Conservation (phyloP, 176 grass and related monocot genomes). For the Bonia amplexicaulis region DNA sequence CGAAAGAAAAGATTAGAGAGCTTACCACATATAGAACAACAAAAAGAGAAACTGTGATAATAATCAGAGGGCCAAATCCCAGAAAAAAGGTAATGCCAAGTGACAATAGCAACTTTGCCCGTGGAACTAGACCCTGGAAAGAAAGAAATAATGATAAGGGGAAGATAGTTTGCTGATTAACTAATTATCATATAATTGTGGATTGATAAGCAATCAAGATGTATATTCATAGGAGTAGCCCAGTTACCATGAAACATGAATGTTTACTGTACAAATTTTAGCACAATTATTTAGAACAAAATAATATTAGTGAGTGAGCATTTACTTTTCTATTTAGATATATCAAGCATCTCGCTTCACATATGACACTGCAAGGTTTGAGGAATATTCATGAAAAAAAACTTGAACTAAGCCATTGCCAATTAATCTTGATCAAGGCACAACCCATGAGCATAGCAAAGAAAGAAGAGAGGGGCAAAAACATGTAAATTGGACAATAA, state of each 20-base stretch:
- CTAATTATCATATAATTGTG: neutral
- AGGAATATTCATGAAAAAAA: neutral
- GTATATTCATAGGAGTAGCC: neutral
- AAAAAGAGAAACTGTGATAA: conserved; percentile 60
- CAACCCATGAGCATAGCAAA: neutral
- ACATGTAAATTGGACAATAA: neutral
- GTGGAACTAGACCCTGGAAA: conserved; percentile 79
- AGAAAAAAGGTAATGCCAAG: conserved; percentile 86
- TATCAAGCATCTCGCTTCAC: neutral
- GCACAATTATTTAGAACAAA: neutral
- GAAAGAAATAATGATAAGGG: neutral
- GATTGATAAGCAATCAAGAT: neutral
- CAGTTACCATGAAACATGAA: neutral
- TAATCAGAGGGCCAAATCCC: conserved; percentile 79
- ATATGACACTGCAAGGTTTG: neutral
- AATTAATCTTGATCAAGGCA: neutral
- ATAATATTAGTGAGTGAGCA: neutral
- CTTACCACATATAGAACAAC: conserved; percentile 77
- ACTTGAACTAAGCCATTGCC: neutral
- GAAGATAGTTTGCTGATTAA: neutral
- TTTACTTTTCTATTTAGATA: neutral
- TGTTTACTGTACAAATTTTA: neutral
- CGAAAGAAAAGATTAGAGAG: neutral
- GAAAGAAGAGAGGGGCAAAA: neutral
- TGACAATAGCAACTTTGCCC: conserved; percentile 74